phyloP scores from a whole-genome alignment of 108 stramenopile species.

The Nitzschia sp. region DNA sequence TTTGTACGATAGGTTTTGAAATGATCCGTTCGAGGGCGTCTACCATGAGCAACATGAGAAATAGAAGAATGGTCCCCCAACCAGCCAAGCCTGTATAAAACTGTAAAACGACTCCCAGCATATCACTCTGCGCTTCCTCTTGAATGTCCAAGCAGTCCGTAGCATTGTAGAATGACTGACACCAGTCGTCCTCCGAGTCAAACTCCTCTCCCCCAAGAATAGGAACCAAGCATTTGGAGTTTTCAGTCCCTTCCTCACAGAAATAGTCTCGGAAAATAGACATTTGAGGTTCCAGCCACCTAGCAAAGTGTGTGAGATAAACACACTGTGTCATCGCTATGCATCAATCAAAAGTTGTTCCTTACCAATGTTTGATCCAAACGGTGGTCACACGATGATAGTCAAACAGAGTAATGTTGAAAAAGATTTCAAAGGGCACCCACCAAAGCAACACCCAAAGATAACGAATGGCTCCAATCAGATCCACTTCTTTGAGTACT shows the following conservation, averaged over 20 bases:
- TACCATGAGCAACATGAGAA: constrained; percentile 57
- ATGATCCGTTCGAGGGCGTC: constrained; percentile 70
- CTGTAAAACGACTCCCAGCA: constrained; percentile 20
- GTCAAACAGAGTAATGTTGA: constrained; percentile 49
- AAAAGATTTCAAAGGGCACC: constrained; percentile 36
- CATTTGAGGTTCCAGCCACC: constrained; percentile 27
- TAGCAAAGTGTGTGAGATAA: not conserved
- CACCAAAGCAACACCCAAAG: constrained; percentile 73
- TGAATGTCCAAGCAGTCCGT: constrained; percentile 58
- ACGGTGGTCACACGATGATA: constrained; percentile 64
- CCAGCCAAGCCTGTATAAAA: constrained; percentile 33
- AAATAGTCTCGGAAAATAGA: constrained; percentile 47
- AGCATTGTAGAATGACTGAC: constrained; percentile 45
- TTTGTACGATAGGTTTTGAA: constrained; percentile 75
- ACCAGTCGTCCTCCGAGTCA: constrained; percentile 58
- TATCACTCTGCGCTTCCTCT: constrained; percentile 52
- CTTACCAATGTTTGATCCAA: constrained; percentile 57
- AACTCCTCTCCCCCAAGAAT: constrained; percentile 45
- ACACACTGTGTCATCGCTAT: not conserved
- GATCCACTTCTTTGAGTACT: constrained; percentile 65
- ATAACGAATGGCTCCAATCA: constrained; percentile 68
- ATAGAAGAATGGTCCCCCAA: constrained; percentile 36
- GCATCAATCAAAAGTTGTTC: not conserved
- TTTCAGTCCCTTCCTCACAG: constrained; percentile 51
- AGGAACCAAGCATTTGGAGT: constrained; percentile 61